These are phyloP conservation scores for Trypanosoma boissoni DNA, from an alignment of 208 protist genomes.

Conservation along the genomic window DNA sequence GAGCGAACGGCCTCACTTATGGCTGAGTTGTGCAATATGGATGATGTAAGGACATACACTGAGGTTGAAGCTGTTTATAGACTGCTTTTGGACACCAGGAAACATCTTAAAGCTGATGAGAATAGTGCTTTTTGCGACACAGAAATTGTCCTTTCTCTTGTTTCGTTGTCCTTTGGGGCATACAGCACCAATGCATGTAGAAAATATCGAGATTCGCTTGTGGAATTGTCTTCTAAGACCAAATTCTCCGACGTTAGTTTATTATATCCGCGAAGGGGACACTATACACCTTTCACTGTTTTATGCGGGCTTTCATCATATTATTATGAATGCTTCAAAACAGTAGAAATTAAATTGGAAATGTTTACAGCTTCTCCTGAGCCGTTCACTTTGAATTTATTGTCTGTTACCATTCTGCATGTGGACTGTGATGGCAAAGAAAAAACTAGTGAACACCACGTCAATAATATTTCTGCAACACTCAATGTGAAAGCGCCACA, in stretches of 20 bases:
- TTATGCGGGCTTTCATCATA: constrained; percentile 21
- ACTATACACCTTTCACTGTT: constrained; percentile 25
- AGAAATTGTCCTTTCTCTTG: constrained; percentile 15
- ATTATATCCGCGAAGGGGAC: constrained; percentile 17
- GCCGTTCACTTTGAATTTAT: constrained; percentile 9
- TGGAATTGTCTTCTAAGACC: neutral
- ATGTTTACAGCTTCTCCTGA: constrained; percentile 22
- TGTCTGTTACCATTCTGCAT: constrained; percentile 14
- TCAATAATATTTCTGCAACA: neutral
- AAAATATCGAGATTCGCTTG: constrained; percentile 10
- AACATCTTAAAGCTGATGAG: neutral
- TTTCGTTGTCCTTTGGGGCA: constrained; percentile 26
- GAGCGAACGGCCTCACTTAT: constrained; percentile 6
- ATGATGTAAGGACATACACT: constrained; percentile 4
- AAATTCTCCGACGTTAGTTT: constrained; percentile 1
- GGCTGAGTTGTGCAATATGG: constrained; percentile 1
- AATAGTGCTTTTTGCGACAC: neutral
- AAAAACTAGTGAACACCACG: neutral
- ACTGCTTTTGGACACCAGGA: constrained; percentile 11
- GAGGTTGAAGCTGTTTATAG: constrained; percentile 16
- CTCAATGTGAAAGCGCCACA: constrained; percentile 1
- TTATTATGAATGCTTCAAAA: constrained; percentile 5
- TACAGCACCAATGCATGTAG: neutral
- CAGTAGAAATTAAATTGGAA: constrained; percentile 6
- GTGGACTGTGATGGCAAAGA: neutral